Conservation (phyloP, 805 yeast genomes). For the Saccharomycopsis vini region DNA sequence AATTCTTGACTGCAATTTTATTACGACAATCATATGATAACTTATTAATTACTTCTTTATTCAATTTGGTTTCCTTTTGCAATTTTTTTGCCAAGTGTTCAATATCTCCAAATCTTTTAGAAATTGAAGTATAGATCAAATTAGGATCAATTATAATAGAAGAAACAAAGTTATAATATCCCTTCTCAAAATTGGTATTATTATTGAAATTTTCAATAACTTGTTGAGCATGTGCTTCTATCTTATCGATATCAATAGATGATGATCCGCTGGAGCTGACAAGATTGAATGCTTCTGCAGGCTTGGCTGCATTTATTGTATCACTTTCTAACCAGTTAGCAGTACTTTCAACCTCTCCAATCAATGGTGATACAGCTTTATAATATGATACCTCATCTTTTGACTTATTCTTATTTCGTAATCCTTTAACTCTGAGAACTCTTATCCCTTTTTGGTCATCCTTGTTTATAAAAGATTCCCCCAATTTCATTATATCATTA, state of each 20-base stretch:
- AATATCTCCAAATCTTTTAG: constrained; percentile 78
- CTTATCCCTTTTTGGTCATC: constrained; percentile 31
- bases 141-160: constrained; percentile 20
- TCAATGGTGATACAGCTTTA: constrained; percentile 26
- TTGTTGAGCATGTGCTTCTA: constrained; percentile 8
- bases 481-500: constrained; percentile 15
- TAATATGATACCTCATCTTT: constrained; percentile 31
- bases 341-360: constrained; percentile 29
- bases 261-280: constrained; percentile 4
- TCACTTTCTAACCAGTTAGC: constrained; percentile 40
- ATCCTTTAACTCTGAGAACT: constrained; percentile 74
- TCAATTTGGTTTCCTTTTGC: constrained; percentile 57
- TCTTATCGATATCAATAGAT: constrained; percentile 12
- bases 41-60: constrained; percentile 27
- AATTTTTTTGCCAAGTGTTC: constrained; percentile 81
- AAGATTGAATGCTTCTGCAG: background rate
- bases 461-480: constrained; percentile 11
- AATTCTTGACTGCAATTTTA: constrained; percentile 59
- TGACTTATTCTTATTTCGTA: constrained; percentile 39
- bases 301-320: no score
- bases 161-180: constrained; percentile 21
- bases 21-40: constrained; percentile 29
- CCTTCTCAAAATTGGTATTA: constrained; percentile 23
- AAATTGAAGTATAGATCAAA: constrained; percentile 37
- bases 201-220: constrained; percentile 19